Conservation (phyloP, 805 yeast genomes). For the Candida corydali region DNA sequence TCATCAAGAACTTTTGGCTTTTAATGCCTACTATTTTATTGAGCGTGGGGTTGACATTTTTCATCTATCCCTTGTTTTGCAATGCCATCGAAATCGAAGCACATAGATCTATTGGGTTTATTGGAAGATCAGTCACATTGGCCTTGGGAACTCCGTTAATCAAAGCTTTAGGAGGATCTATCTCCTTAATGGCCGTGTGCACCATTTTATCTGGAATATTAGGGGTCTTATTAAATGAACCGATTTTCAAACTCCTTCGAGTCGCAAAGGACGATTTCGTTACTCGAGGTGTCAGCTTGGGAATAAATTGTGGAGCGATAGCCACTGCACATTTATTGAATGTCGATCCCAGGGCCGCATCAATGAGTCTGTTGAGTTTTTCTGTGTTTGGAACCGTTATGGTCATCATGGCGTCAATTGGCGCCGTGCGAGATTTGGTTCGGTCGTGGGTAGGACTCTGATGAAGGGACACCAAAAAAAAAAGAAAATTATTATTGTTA, state of each 20-base stretch:
- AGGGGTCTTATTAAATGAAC: constrained; percentile 66
- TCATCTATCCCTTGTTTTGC: constrained; percentile 68
- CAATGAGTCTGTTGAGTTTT: constrained; percentile 69
- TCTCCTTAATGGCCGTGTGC: constrained; percentile 71
- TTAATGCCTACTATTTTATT: constrained; percentile 57
- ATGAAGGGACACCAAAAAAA: no score
- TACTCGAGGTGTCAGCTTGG: constrained; percentile 71
- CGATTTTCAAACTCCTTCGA: constrained; percentile 45
- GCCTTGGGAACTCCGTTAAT: constrained; percentile 78
- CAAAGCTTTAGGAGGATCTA: constrained; percentile 61
- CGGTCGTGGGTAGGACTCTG: constrained; percentile 15
- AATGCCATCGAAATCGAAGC: constrained; percentile 61
- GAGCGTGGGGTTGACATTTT: constrained; percentile 54
- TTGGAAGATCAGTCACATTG: constrained; percentile 74
- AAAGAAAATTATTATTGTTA: neutral
- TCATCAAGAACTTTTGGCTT: constrained; percentile 53
- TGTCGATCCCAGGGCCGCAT: constrained; percentile 75
- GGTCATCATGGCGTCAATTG: constrained; percentile 64
- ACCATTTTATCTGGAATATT: constrained; percentile 73
- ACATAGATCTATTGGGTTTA: constrained; percentile 63
- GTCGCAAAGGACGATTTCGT: constrained; percentile 63
- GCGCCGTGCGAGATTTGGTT: constrained; percentile 23
- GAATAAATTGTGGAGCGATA: constrained; percentile 78
- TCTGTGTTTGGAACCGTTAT: constrained; percentile 68
- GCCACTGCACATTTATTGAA: constrained; percentile 72